These are phyloP conservation scores for Pythium insidiosum DNA, from an alignment of 352 stramenopile species.

Conservation along the genomic window DNA sequence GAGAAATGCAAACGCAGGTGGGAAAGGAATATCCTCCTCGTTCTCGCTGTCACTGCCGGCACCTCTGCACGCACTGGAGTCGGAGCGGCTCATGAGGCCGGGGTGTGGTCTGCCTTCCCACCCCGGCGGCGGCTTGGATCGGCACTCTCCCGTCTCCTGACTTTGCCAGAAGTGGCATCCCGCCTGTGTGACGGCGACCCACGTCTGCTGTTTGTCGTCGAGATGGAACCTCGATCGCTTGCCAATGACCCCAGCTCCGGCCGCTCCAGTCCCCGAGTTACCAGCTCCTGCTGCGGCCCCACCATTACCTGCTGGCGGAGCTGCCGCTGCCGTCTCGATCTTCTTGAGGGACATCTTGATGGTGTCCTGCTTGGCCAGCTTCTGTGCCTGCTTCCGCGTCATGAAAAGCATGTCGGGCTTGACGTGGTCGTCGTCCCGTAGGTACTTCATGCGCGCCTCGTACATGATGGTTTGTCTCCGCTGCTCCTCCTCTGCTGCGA, in stretches of 20 bases:
- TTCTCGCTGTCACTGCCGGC: slow-evolving; percentile 7
- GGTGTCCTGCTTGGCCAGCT: slow-evolving; percentile 39
- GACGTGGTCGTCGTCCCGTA: slow-evolving; percentile 36
- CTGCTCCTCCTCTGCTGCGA: slow-evolving; percentile 26
- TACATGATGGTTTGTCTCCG: slow-evolving; percentile 70
- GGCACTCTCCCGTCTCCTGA: slow-evolving; percentile 55
- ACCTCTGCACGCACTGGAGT: not conserved
- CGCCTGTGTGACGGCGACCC: slow-evolving; percentile 53
- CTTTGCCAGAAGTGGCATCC: slow-evolving; percentile 76
- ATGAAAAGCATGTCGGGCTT: slow-evolving; percentile 61
- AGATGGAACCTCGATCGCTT: slow-evolving; percentile 1
- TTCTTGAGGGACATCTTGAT: slow-evolving; percentile 31
- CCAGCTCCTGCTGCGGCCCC: not conserved
- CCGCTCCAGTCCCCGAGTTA: too few species aligned
- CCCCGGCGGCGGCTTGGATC: slow-evolving; percentile 12
- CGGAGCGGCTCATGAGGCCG: not conserved
- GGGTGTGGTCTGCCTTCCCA: slow-evolving; percentile 10
- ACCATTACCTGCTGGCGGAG: not conserved
- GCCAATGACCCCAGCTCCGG: too few species aligned
- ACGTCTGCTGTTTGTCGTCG: slow-evolving; percentile 33
- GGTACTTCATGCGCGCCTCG: slow-evolving; percentile 68
- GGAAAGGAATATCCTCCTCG: slow-evolving; percentile 33
- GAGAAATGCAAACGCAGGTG: slow-evolving; percentile 64
- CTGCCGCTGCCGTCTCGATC: slow-evolving; percentile 23
- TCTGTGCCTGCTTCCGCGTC: slow-evolving; percentile 70